Base-by-base conservation (phyloP, 768 basidiomycete genomes). In the Tricholoma flavovirens region DNA sequence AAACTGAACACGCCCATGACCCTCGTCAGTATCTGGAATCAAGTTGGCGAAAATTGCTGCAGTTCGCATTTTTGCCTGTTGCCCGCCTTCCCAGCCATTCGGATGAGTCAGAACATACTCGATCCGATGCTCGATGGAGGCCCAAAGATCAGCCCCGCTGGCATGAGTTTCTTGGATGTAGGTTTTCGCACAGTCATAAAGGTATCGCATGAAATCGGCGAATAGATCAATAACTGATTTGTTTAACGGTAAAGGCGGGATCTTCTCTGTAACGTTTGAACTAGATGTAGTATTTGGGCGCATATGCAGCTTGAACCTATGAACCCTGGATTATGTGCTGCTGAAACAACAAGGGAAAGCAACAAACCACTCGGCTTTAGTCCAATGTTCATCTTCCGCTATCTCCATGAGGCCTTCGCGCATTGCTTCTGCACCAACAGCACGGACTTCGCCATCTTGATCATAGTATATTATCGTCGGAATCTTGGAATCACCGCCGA, bases 71-170 rank as follows among this genome's bases (percentile, higher is more conserved):
- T 26, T 3, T 26, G 24, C 67, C 56, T 86, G 84, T 57, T 86
- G 82, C 0, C 65, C 66, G 0, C 82, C 81, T 57, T 79, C 83
- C 84, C 84, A 84, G 1, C 80, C 83, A 56, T 85, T 84, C 3
- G 84, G 83, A 57, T 82, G 81, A 5, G 74, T 73, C 30, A 80
- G 65, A 15, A 82, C 71, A 54, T 77, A 80, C 26, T 80, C 73
- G 9, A 76, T 74, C 3, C 68, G 68, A 5, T 65, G 48, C 49
- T 70, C 64, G 7, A 79, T 35, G 8, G 78, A 77, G 2, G 58
- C 29, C 77, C 77, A 80, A 52, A 80, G 61, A 3, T 65, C 66
- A 2, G 40, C 56, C 4, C 80, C 80, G 50, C 69, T 75, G 0
- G 72, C 68, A 45, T 81, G 75, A 0, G 72, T 73, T 48, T 81